phyloP scores from a whole-genome alignment of 768 basidiomycete species.

The Auricularia auricula-judae region DNA sequence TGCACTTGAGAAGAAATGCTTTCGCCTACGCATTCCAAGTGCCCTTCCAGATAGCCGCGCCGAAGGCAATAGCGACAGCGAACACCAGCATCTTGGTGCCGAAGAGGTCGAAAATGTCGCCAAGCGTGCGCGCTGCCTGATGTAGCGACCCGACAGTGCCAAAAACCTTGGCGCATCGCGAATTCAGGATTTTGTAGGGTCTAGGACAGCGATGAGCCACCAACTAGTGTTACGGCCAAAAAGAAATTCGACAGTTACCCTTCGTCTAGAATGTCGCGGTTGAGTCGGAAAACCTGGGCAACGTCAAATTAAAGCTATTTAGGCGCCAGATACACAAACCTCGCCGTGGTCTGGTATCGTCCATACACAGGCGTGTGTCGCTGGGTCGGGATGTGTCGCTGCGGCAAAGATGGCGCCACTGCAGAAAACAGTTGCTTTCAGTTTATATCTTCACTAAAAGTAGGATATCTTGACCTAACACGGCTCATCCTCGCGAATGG shows the following conservation, averaged over 20 bases:
- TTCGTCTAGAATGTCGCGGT: conserved; percentile 25
- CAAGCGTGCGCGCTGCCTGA: background rate
- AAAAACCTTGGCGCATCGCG: background rate
- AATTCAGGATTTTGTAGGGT: background rate
- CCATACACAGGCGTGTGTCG: conserved; percentile 36
- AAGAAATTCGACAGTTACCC: background rate
- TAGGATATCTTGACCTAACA: background rate
- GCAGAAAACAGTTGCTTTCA: background rate
- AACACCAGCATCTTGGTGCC: background rate
- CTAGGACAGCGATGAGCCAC: background rate
- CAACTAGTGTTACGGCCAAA: too few relatives aligned
- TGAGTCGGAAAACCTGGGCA: conserved; percentile 21
- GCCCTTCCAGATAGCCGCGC: background rate
- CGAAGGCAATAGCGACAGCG: background rate
- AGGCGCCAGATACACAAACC: conserved; percentile 14
- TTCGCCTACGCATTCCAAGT: conserved; percentile 30
- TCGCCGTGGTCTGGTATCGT: conserved; percentile 39
- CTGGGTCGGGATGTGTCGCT: conserved; percentile 33
- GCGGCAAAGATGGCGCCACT: conserved; percentile 43
- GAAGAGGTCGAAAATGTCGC: background rate
- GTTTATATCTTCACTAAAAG: background rate
- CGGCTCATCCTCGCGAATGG: background rate
- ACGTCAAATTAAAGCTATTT: background rate
- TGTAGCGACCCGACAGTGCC: background rate
- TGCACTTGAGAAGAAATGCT: too few relatives aligned